A percentile compares a stretch with the other conserved stretches of the same genome.
Conservation (phyloP, 2,329 filamentous ascomycete species). For the Proliferodiscus dingleyae region DNA sequence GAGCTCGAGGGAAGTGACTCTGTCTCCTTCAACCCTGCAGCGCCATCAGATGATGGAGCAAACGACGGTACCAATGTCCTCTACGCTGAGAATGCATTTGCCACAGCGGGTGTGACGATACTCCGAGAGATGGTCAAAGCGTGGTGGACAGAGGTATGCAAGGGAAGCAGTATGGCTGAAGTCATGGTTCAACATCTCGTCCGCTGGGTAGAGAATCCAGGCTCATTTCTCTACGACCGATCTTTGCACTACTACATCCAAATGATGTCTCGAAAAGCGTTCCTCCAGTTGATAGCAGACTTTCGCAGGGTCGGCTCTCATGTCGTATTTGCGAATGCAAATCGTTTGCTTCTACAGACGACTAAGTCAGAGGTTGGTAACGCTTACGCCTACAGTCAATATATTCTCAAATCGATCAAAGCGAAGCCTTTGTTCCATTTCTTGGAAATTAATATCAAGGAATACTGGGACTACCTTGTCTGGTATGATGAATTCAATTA, state of each 20-base stretch:
- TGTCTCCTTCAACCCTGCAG: constrained; percentile 76
- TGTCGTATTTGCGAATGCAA: constrained; percentile 89
- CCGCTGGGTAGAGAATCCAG: constrained; percentile 91
- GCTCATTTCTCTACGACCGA: constrained; percentile 91
- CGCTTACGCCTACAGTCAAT: constrained; percentile 93
- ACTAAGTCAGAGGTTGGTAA: constrained; percentile 96
- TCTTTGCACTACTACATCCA: constrained; percentile 96
- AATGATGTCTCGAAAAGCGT: constrained; percentile 96
- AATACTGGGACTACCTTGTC: constrained; percentile 98
- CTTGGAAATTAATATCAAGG: constrained; percentile 92
- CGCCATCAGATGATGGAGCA: constrained; percentile 52
- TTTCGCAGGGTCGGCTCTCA: constrained; percentile 93
- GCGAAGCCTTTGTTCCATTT: constrained; percentile 95
- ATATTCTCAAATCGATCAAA: constrained; percentile 96
- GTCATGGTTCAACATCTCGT: constrained; percentile 96
- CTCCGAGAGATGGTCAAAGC: constrained; percentile 97
- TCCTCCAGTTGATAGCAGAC: constrained; percentile 94
- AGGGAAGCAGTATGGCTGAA: constrained; percentile 89
- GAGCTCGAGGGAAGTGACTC: constrained; percentile 89
- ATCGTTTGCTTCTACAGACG: constrained; percentile 85
- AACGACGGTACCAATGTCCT: constrained; percentile 64
- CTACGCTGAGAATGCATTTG: constrained; percentile 84
- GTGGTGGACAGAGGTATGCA: constrained; percentile 95
- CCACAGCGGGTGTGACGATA: constrained; percentile 84
- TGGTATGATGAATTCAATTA: constrained; percentile 99